phyloP scores from a whole-genome alignment of 192 early-diverging fungal genomes.

The Diversispora eburnea region DNA sequence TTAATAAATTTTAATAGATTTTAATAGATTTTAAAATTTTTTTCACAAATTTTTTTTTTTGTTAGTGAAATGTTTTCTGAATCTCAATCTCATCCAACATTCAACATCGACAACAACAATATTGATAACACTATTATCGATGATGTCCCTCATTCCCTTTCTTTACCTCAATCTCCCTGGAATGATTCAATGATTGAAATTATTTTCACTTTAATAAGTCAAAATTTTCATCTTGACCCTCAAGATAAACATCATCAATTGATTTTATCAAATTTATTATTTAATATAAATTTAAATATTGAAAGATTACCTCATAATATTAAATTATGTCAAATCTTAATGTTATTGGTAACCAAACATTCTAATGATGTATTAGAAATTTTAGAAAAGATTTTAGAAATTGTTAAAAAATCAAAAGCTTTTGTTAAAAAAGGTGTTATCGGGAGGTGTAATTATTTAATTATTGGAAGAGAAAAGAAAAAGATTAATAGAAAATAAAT shows the following conservation, averaged over 20 bases:
- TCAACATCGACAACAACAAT: not conserved
- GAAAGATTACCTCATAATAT: constrained; percentile 13
- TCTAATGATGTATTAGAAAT: constrained; percentile 2
- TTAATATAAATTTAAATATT: not conserved
- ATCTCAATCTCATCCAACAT: not conserved
- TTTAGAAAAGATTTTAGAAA: constrained; percentile 1
- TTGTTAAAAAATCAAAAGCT: constrained; percentile 13
- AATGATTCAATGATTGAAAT: constrained; percentile 18
- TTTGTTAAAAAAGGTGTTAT: constrained; percentile 24
- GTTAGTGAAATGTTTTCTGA: constrained; percentile 12
- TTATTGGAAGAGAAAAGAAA: not conserved
- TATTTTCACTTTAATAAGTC: constrained; percentile 9
- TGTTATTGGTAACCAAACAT: constrained; percentile 26
- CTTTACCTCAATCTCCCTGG: not conserved
- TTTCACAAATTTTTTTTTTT: not conserved
- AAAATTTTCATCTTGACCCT: constrained; percentile 13
- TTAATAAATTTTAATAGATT: not conserved
- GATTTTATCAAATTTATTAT: constrained; percentile 9
- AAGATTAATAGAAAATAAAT: not conserved
- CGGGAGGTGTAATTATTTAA: not conserved
- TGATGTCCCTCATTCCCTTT: not conserved
- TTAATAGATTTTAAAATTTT: not conserved
- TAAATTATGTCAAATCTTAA: constrained; percentile 21
- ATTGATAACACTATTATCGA: not conserved
- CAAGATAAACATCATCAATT: not conserved